Evolutionary conservation across 1,139 yeast genomes (phyloP), one percentile per base, ranked within the genome.

Genomic region (Geotrichum europaeum): DNA sequence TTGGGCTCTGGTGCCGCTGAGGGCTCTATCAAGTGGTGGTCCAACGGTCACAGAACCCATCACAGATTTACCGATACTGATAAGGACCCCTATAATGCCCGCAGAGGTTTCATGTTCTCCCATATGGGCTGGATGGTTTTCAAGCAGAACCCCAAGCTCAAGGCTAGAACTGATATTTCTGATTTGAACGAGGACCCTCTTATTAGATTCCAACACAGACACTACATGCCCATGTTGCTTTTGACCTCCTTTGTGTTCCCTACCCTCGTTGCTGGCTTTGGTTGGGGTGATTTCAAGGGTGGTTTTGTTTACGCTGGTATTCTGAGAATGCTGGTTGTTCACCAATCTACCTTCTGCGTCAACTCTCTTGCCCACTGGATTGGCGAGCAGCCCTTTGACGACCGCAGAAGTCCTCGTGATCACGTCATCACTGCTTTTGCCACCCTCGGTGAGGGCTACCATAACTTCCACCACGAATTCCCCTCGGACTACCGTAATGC

Each of bases 1-100:
- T 87, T 88, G 67, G 99, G 99, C 62, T 95, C 96, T 53, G 96
- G 96, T 61, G 89, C 97, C 62, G 91, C 90, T 62, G 96, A 94
- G 78, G 99, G 99, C 67, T 91, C 97, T 57, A 87, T 92, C 75
- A 91, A 94, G 78, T 95, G 99, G 99, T 94, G 99, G 99, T 86
- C 95, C 60, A 97, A 94, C 74, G 87, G 95, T 60, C 99, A 94
- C 79, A 86, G 99, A 80, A 84, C 95, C 66, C 99, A 94, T 78
- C 99, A 94, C 80, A 84, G 99, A 77, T 94, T 87, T 80, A 94
- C 98, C 18, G 99, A 94, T 78, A 94, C 99, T 55, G 81, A 85
- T 65, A 87, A 96, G 81, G 99, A 94, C 76, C 99, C 99, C 60
- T 95, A 94, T 76, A 96, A 91, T 72, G 99, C 98, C 56, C 86